Percentiles rank a stretch among this genome's conserved stretches.
Conservation (phyloP, 1,284 basidiomycete species). For the Pseudozyma hubeiensis region DNA sequence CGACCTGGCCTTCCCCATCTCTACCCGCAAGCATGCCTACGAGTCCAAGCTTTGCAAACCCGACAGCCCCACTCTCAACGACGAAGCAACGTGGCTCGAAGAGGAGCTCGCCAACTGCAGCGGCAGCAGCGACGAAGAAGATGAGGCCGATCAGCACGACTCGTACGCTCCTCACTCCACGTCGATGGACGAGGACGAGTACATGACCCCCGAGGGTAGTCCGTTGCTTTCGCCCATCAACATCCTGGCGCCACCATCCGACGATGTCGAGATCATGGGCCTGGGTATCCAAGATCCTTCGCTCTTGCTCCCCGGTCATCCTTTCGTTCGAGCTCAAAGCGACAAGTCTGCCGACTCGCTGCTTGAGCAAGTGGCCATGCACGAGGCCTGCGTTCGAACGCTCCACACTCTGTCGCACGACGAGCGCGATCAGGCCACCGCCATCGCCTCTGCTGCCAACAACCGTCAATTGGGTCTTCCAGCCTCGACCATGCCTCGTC, state of each 20-base stretch:
- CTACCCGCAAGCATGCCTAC: slow-evolving; percentile 10
- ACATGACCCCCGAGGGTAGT: slow-evolving; percentile 33
- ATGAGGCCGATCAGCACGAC: slow-evolving; percentile 14
- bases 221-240: slow-evolving; percentile 22
- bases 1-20: slow-evolving; percentile 20
- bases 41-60: slow-evolving; percentile 33
- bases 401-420: slow-evolving; percentile 21
- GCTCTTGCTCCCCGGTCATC: slow-evolving; percentile 12
- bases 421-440: slow-evolving; percentile 20
- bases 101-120: slow-evolving; percentile 42
- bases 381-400: slow-evolving; percentile 34
- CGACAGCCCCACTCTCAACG: slow-evolving; percentile 43
- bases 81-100: slow-evolving; percentile 46
- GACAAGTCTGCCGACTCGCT: slow-evolving; percentile 35
- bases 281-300: slow-evolving; percentile 30
- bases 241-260: slow-evolving; percentile 7
- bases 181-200: slow-evolving; percentile 27
- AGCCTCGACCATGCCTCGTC: slow-evolving; percentile 17
- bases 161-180: slow-evolving; percentile 3
- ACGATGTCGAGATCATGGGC: slow-evolving; percentile 33
- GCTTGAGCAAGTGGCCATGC: slow-evolving; percentile 43
- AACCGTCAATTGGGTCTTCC: slow-evolving; percentile 3
- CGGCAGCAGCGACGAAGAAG: slow-evolving; percentile 32
- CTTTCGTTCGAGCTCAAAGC: not conserved
- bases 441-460: slow-evolving; percentile 15